Evolutionary conservation across 202 grass and related monocot species (phyloP), one percentile per base, ranked within the genome.

Genomic region (Musa balbisiana): DNA sequence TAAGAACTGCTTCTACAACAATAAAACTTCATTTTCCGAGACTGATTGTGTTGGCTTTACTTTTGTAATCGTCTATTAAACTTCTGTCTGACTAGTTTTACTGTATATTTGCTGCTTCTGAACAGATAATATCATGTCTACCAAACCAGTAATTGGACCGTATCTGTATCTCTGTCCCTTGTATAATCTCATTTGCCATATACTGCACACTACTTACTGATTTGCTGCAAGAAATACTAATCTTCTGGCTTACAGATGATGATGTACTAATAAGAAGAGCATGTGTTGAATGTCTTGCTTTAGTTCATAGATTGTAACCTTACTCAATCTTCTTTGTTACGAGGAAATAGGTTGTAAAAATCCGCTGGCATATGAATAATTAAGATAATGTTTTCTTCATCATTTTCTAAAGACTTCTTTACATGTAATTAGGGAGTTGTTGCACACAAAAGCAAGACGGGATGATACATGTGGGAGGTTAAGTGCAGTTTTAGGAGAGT

Each of bases 361-460:
- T 4, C 12, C n/a, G 11, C 63, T 65, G 19, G 62, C 11, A 2
- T 65, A 65, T 65, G 17, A 51, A 50, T 22, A 0, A 70, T 11
- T 70, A 43, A 43, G 5, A 13, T 70, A 2, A 9, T 6, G 20
- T n/a, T 29, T 25, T 27, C 5, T 25, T 25, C 23, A 66, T 25
- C 15, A 25, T 66, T 66, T 59, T 20, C 50, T 62, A 43, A 23
- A 85, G 66, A 73, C 29, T 62, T 71, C 15, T 74, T 79, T 86
- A 49, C 78, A 14, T 85, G 51, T 88, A 43, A 43, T 67, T 67
- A 99, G 91, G 96, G 96, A 99, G 73, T 55, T 90, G 65, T 69
- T 99, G 80, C 87, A 96, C 62, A 88, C 84, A 1, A 89, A 95
- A 77, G 86, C 86, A 33, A 92, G 96, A 68, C 91, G 90, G 69